A percentile compares a stretch with the other conserved stretches of the same genome.
phyloP scores from a whole-genome alignment of 2,329 filamentous ascomycete genomes.

The Colletotrichum siamense region DNA sequence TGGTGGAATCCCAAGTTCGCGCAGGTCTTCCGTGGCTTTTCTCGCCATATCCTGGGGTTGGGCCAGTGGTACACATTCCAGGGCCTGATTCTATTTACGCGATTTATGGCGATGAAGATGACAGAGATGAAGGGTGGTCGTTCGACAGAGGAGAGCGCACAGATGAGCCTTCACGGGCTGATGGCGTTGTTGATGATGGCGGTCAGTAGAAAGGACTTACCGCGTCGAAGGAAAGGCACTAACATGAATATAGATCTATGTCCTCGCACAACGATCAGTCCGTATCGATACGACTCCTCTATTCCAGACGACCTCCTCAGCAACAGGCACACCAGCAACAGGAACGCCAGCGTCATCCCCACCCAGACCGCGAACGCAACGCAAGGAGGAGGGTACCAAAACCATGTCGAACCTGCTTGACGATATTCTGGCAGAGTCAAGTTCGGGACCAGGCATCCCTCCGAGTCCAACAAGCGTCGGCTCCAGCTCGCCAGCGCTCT shows the following conservation, averaged over 20 bases:
- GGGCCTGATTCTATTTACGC: constrained; percentile 59
- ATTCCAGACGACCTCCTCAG: constrained; percentile 40
- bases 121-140: constrained; percentile 43
- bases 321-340: constrained; percentile 25
- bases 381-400: constrained; percentile 36
- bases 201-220: constrained; percentile 44
- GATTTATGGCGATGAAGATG: constrained; percentile 54
- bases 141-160: constrained; percentile 42
- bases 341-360: constrained; percentile 27
- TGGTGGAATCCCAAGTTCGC: constrained; percentile 76
- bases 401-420: constrained; percentile 54
- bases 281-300: constrained; percentile 63
- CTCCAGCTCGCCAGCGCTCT: constrained; percentile 25
- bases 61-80: constrained; percentile 72
- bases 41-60: constrained; percentile 64
- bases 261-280: constrained; percentile 49
- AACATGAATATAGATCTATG: constrained; percentile 45
- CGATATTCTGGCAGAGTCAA: constrained; percentile 42
- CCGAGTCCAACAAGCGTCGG: constrained; percentile 5
- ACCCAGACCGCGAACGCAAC: constrained; percentile 18
- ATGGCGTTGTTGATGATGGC: constrained; percentile 58
- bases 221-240: constrained; percentile 9
- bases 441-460: not conserved
- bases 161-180: constrained; percentile 59
- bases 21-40: constrained; percentile 64